A percentile compares a stretch with the other conserved stretches of the same genome.
Evolutionary conservation across 2,329 filamentous ascomycete species (phyloP).

Genomic region (Neofusicoccum parvum): DNA sequence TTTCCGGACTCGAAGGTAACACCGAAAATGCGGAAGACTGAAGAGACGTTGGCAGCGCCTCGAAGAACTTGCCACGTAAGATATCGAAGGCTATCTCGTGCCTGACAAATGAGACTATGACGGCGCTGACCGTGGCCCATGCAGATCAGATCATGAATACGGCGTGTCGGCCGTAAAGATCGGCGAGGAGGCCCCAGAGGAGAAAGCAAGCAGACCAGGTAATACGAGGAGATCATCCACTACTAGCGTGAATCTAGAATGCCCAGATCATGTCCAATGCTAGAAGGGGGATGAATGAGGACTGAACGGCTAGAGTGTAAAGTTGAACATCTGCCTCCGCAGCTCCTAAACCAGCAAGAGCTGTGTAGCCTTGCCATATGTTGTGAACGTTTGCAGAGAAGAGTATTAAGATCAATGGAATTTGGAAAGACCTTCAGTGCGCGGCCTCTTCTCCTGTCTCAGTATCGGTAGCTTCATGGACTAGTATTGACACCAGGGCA

Average conservation of each 20-base stretch:
- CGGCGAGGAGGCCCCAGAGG: constrained; percentile 67
- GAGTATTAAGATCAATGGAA: background rate
- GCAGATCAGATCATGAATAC: constrained; percentile 67
- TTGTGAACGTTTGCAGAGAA: background rate
- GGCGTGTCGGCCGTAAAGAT: constrained; percentile 66
- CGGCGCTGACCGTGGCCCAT: constrained; percentile 62
- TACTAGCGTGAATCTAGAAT: constrained; percentile 37
- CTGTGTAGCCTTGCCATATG: too few species aligned
- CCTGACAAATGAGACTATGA: constrained; percentile 64
- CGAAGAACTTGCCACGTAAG: constrained; percentile 69
- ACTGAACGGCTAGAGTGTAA: too few species aligned
- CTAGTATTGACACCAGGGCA: too few species aligned
- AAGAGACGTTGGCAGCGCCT: constrained; percentile 70
- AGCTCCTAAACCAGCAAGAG: too few species aligned
- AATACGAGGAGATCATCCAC: constrained; percentile 69
- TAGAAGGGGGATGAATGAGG: too few species aligned
- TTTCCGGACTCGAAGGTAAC: constrained; percentile 68
- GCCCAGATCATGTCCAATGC: too few species aligned
- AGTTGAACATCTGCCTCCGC: too few species aligned
- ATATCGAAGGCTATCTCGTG: constrained; percentile 70
- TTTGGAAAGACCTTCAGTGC: too few species aligned
- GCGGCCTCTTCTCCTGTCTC: too few species aligned
- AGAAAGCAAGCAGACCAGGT: constrained; percentile 65
- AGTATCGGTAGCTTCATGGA: too few species aligned
- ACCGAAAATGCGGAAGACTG: constrained; percentile 70